A percentile compares a stretch with the other conserved stretches of the same genome.
These are phyloP conservation scores for Aspergillus kassunensis DNA, from an alignment of 495 filamentous ascomycete genomes.

Conservation along the genomic window DNA sequence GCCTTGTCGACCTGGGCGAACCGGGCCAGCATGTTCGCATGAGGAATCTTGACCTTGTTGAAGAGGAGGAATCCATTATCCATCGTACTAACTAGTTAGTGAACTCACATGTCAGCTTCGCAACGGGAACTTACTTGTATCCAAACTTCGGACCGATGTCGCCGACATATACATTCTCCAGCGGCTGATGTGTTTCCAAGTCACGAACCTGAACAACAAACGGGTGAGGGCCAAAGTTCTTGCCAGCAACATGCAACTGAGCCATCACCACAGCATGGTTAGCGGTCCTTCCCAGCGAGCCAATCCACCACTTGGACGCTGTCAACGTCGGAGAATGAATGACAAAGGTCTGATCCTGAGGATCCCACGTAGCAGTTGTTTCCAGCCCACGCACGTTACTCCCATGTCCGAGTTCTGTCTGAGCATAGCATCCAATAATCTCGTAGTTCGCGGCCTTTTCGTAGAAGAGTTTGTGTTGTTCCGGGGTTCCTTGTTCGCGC, in stretches of 20 bases:
- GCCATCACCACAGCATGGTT: slow-evolving; percentile 76
- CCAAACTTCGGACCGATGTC: slow-evolving; percentile 75
- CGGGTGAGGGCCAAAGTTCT: slow-evolving; percentile 65
- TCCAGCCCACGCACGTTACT: slow-evolving; percentile 71
- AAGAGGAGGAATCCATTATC: slow-evolving; percentile 75
- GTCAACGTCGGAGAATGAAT: slow-evolving; percentile 65
- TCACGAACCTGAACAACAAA: slow-evolving; percentile 74
- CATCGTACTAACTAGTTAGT: slow-evolving; percentile 48
- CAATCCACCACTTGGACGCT: slow-evolving; percentile 77
- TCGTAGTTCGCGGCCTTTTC: slow-evolving; percentile 60
- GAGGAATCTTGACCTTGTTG: slow-evolving; percentile 65
- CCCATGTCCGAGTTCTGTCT: slow-evolving; percentile 73
- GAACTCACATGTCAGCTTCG: background rate
- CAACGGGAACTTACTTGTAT: slow-evolving; percentile 48
- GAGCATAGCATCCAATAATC: slow-evolving; percentile 71
- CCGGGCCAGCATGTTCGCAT: slow-evolving; percentile 63
- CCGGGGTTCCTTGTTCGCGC: slow-evolving; percentile 62
- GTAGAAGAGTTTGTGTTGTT: slow-evolving; percentile 66
- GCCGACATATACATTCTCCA: slow-evolving; percentile 66
- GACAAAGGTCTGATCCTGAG: slow-evolving; percentile 62
- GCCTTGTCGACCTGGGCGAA: slow-evolving; percentile 59
- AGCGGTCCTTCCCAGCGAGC: slow-evolving; percentile 64
- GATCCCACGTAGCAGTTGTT: slow-evolving; percentile 69
- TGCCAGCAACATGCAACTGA: slow-evolving; percentile 59
- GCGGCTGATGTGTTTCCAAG: slow-evolving; percentile 62